Evolutionary conservation across 257 asterid species (phyloP).

Genomic region (Solanum gandarillasii): DNA sequence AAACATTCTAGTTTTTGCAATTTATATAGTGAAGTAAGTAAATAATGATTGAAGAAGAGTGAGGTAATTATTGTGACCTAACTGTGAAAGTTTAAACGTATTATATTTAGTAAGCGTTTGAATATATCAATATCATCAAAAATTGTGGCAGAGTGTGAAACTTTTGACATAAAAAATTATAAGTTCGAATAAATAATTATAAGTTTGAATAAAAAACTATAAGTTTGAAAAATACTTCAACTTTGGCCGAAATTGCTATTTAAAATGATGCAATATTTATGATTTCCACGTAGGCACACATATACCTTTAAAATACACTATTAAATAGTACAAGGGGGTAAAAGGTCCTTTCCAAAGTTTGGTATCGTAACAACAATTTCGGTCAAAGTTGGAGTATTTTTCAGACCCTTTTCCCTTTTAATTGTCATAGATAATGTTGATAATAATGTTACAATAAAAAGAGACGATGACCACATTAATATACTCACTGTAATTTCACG

Average conservation of each 20-base stretch:
- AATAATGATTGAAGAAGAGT: background rate
- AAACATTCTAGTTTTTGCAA: background rate
- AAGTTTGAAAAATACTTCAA: too few species aligned
- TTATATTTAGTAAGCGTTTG: background rate
- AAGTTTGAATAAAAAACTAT: background rate
- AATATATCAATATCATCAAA: background rate
- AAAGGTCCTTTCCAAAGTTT: too few species aligned
- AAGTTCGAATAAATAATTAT: background rate
- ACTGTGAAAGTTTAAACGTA: background rate
- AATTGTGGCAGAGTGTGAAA: background rate
- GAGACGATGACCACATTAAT: background rate
- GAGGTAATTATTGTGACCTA: background rate
- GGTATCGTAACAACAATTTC: too few species aligned
- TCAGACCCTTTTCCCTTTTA: too few species aligned
- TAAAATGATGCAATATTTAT: too few species aligned
- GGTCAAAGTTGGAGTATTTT: accelerated
- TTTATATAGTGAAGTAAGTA: background rate
- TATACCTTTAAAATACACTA: too few species aligned
- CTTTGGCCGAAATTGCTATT: too few species aligned
- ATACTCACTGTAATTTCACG: background rate
- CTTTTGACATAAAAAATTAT: too few species aligned
- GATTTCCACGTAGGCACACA: too few species aligned
- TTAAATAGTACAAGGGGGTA: too few species aligned
- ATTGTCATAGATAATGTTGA: too few species aligned
- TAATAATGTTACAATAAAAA: background rate